Conservation (phyloP, 768 basidiomycete species). For the Ramaria sp. region DNA sequence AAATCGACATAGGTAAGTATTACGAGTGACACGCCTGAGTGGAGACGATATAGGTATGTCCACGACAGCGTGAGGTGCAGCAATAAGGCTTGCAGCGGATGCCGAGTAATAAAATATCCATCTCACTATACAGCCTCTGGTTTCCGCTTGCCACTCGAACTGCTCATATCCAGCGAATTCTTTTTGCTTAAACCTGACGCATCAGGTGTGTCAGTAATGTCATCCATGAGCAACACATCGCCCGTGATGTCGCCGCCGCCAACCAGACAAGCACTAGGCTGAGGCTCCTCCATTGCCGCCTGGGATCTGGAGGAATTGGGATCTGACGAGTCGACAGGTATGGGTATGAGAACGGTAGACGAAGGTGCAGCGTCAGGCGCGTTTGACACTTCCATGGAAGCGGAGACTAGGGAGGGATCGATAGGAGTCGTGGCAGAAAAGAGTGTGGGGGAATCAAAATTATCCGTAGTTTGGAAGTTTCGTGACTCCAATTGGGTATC, state of each 20-base stretch:
- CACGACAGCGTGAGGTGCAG: neutral
- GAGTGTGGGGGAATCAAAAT: slow-evolving; percentile 9
- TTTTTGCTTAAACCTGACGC: neutral
- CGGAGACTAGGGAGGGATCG: slow-evolving; percentile 5
- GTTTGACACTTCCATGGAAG: slow-evolving; percentile 4
- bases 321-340: neutral
- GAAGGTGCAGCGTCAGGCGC: slow-evolving; percentile 6
- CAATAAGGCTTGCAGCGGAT: neutral
- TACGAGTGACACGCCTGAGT: neutral
- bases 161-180: neutral
- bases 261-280: slow-evolving; percentile 46
- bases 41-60: neutral
- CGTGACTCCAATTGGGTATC: neutral
- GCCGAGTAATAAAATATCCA: slow-evolving; percentile 1
- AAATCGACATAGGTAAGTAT: neutral
- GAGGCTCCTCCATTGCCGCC: slow-evolving; percentile 13
- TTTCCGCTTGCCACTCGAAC: neutral
- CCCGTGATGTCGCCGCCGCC: slow-evolving; percentile 42
- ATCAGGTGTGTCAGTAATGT: neutral
- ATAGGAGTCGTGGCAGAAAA: slow-evolving; percentile 8
- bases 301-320: neutral
- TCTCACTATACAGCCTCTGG: neutral
- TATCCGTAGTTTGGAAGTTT: neutral
- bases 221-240: slow-evolving; percentile 4
- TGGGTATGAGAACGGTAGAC: neutral